Conservation (phyloP, 2,329 filamentous ascomycete genomes). For the Raffaelea deltoideospora region DNA sequence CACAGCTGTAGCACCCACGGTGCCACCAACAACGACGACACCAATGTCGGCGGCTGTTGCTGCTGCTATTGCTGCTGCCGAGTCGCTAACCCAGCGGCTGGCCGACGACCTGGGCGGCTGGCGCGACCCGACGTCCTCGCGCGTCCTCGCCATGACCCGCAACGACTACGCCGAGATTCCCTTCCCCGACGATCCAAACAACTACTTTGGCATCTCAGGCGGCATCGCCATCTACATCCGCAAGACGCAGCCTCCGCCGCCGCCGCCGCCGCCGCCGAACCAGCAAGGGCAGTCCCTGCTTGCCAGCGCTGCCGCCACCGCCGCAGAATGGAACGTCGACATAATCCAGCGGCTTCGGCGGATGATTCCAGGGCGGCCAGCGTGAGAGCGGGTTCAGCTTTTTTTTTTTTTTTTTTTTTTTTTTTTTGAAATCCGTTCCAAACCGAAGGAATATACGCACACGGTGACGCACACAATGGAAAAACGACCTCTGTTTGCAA, state of each 20-base stretch:
- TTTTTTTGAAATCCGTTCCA: no score
- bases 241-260: background rate
- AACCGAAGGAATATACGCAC: no score
- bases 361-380: background rate
- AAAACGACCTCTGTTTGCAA: no score
- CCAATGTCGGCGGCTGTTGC: no score
- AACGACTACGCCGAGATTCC: slow-evolving; percentile 5
- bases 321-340: background rate
- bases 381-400: background rate
- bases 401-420: no score
- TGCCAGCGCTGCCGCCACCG: no score
- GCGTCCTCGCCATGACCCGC: slow-evolving; percentile 7
- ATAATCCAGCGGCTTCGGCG: background rate
- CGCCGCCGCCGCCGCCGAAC: no score
- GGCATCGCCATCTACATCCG: slow-evolving; percentile 9
- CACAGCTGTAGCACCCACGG: no score
- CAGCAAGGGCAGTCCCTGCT: background rate
- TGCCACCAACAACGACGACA: no score
- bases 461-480: no score
- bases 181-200: slow-evolving; percentile 5
- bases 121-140: slow-evolving; percentile 7
- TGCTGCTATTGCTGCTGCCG: no score
- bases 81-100: background rate
- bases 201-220: slow-evolving; percentile 6
- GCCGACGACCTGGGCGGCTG: slow-evolving; percentile 7